Evolutionary conservation across 805 yeast species (phyloP), one percentile per base, ranked within the genome.

Genomic region (Schwanniomyces vanrijiae): DNA sequence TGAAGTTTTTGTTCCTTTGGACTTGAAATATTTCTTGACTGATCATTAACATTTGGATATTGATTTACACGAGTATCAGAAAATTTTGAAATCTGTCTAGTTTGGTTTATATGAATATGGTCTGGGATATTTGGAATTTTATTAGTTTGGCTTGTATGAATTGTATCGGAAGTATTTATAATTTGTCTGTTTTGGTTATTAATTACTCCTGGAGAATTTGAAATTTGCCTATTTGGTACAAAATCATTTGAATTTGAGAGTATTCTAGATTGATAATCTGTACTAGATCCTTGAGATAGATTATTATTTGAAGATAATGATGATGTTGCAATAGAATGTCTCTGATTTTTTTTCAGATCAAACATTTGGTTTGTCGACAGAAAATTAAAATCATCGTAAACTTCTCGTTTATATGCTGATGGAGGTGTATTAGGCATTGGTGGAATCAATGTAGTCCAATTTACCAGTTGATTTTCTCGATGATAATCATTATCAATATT

Each of bases 361-460:
- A 33, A 16, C 40, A 19, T 14, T 34, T 21, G 26, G 16, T 37
- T 21, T 22, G 19, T 19, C 4, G 41, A 16, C 35, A 31, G 24
- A n/a, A 29, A 29, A 21, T 31, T 13, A 21, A 44, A 18, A 19
- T 34, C 40, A 22, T 33, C 20, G n/a, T 21, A 22, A 6, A 20
- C 29, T 5, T 54, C 51, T 13, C 48, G 48, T 24, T 46, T 44
- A 24, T 53, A 46, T n/a, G 55, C 46, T 3, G 54, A 46, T 24
- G 50, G 46, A 11, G 63, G 59, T 35, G 49, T 53, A 10, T 57
- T 28, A 11, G 66, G 67, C 55, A 65, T 49, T 11, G 72, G 73
- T n/a, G 73, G 72, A 18, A 68, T 68, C 34, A 67, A 54, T 10
- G 66, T 43, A 11, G 66, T 61, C 71, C 71, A 66, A 46, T 61